A percentile compares a stretch with the other conserved stretches of the same genome.
Conservation (phyloP, 1,284 basidiomycete genomes). For the Ceratobasidium sp. region DNA sequence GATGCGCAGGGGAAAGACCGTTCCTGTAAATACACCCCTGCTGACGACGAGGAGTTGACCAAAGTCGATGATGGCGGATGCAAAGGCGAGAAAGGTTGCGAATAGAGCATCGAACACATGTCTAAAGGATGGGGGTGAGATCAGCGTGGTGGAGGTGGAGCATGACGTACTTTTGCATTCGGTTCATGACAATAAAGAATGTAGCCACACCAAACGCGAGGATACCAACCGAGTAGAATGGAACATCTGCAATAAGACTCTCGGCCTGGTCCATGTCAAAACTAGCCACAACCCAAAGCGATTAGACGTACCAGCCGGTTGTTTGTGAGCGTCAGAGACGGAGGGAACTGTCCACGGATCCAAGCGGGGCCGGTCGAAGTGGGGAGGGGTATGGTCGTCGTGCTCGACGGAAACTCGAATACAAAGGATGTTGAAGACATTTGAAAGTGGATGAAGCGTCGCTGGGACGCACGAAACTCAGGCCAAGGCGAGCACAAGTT, state of each 20-base stretch:
- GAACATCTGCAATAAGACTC: slow-evolving; percentile 67
- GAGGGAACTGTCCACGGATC: slow-evolving; percentile 27
- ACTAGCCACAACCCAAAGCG: neutral
- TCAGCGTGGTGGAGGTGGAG: slow-evolving; percentile 7
- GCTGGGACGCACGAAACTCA: neutral
- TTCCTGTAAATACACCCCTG: slow-evolving; percentile 48
- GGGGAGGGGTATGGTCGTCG: slow-evolving; percentile 17
- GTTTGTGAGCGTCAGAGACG: slow-evolving; percentile 24
- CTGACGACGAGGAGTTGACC: slow-evolving; percentile 56
- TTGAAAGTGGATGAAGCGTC: neutral
- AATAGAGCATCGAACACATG: slow-evolving; percentile 60
- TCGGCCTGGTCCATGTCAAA: slow-evolving; percentile 55
- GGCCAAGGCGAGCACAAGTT: neutral
- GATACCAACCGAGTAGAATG: slow-evolving; percentile 69
- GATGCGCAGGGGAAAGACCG: slow-evolving; percentile 55
- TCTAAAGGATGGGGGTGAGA: slow-evolving; percentile 48
- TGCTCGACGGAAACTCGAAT: slow-evolving; percentile 34
- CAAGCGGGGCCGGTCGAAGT: slow-evolving; percentile 3
- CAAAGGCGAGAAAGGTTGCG: slow-evolving; percentile 64
- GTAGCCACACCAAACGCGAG: slow-evolving; percentile 68
- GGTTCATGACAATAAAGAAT: slow-evolving; percentile 65
- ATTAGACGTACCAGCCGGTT: neutral
- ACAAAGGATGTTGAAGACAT: slow-evolving; percentile 28
- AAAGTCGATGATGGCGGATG: slow-evolving; percentile 70
- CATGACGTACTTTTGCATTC: slow-evolving; percentile 60